Base-by-base conservation (phyloP, 2,329 filamentous ascomycete genomes). In the Aspergillus bombycis region DNA sequence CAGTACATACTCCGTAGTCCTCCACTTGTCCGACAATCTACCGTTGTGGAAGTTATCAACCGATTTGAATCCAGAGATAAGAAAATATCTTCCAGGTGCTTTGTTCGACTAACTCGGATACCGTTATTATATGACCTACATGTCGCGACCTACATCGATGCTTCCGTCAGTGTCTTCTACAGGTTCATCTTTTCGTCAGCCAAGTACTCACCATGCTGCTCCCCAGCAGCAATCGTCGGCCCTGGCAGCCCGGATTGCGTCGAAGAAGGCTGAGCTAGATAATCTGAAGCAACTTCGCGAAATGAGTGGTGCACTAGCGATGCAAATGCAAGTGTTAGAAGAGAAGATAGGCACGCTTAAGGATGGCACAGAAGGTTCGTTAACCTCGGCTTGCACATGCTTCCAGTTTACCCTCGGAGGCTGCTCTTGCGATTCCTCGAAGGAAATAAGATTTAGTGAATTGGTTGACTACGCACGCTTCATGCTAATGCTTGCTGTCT, bases 261-360 rank as follows among this genome's bases (percentile, higher is more conserved):
- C 87, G 68, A 90, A 90, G 78, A 86, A 85, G 69, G 80, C 83
- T 41, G 88, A 90, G 72, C 80, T 90, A 48, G 86, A 88, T 58
- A 87, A 84, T 67, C 79, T 90, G 62, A 84, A 83, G 64, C 85
- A 89, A 71, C 75, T 90, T 61, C 85, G 87, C 64, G 86, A 88
- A 67, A 78, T 89, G 58, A 89, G 86, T 70, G 84, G 80, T 48
- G 84, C 83, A n/a, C 78, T 90, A 34, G 87, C 87, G 36, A 81
- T 82, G 59, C 87, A 89, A 71, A 89, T 90, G 86, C 82, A 88
- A 69, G 81, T 81, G 68, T 78, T 90, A 60, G 86, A 89, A 68
- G 80, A 83, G 65, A 89, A 89, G 73, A 75, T 90, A 62, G 78
- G 79, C 32, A 89, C 86, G 5, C 74, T 90, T 63, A 85, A 85